Evolutionary conservation across 371 early-diverging fungal genomes (phyloP).

Genomic region (Mortierella sp.): DNA sequence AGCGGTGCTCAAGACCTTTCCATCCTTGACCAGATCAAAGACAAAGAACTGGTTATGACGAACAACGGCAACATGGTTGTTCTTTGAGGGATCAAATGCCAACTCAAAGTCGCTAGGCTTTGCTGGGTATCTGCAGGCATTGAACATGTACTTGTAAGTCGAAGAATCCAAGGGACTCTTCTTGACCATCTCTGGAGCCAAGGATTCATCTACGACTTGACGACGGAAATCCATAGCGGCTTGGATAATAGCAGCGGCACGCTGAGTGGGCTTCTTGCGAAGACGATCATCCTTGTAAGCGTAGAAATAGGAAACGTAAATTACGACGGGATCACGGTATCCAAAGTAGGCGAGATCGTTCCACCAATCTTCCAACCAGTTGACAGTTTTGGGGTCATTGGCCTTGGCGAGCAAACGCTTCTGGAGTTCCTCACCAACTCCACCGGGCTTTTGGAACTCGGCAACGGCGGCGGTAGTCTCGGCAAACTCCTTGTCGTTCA

Average conservation of each 20-base stretch:
- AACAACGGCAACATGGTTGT: conserved; percentile 88
- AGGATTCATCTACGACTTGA: conserved; percentile 78
- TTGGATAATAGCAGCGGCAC: conserved; percentile 91
- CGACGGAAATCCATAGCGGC: conserved; percentile 91
- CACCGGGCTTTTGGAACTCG: conserved; percentile 87
- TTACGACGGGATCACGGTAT: conserved; percentile 95
- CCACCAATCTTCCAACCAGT: conserved; percentile 98
- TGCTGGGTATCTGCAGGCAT: conserved; percentile 92
- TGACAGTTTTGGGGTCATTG: conserved; percentile 72
- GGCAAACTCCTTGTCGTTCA: conserved; percentile 79
- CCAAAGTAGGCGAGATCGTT: conserved; percentile 92
- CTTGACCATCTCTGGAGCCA: conserved; percentile 90
- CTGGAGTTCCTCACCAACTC: conserved; percentile 87
- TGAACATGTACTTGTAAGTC: conserved; percentile 96
- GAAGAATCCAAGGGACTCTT: conserved; percentile 88
- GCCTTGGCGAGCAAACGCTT: conserved; percentile 81
- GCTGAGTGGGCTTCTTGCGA: conserved; percentile 79
- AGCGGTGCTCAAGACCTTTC: conserved; percentile 83
- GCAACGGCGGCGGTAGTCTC: conserved; percentile 77
- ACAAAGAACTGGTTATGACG: conserved; percentile 93
- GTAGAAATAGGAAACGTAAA: conserved; percentile 89
- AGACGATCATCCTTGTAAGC: conserved; percentile 87
- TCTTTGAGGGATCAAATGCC: conserved; percentile 78
- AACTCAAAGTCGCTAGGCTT: conserved; percentile 86
- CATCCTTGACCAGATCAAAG: conserved; percentile 81